These are phyloP conservation scores for Agaricales sp. DNA, from an alignment of 1,284 basidiomycete genomes.

Conservation along the genomic window DNA sequence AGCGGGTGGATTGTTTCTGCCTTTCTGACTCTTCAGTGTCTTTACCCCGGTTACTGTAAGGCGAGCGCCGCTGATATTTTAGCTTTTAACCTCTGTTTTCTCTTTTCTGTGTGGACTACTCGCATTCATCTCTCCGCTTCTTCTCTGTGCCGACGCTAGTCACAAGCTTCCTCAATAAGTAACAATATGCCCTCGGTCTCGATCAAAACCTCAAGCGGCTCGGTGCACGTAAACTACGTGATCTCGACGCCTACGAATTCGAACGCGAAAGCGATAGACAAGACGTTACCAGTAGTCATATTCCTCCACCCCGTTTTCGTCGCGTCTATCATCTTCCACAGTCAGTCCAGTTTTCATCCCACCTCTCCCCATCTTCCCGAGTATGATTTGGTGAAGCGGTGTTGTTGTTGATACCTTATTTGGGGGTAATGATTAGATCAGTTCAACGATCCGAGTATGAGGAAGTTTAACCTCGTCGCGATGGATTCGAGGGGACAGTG, in stretches of 20 bases:
- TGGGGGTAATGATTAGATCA: slow-evolving; percentile 7
- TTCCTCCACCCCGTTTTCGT: slow-evolving; percentile 26
- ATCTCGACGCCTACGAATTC: slow-evolving; percentile 25
- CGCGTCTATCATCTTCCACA: slow-evolving; percentile 22
- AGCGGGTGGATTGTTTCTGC: too few species aligned
- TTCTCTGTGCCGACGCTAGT: not conserved
- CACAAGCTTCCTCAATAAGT: not conserved
- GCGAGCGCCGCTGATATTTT: too few species aligned
- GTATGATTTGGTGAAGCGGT: too few species aligned
- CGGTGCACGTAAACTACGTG: slow-evolving; percentile 23
- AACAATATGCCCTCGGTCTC: slow-evolving; percentile 24
- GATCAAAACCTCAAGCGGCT: slow-evolving; percentile 19
- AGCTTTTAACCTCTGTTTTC: too few species aligned
- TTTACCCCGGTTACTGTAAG: too few species aligned
- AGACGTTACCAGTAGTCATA: slow-evolving; percentile 23
- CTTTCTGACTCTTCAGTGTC: too few species aligned
- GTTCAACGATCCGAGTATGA: slow-evolving; percentile 8
- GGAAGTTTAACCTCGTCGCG: slow-evolving; percentile 11
- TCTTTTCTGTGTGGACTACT: not conserved
- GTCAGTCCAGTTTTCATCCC: slow-evolving; percentile 18
- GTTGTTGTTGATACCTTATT: not conserved
- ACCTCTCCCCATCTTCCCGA: too few species aligned
- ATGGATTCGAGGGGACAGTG: slow-evolving; percentile 9
- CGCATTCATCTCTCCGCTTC: not conserved
- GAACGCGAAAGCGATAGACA: slow-evolving; percentile 19